A percentile compares a stretch with the other conserved stretches of the same genome.
These are phyloP conservation scores for Amphicarpaea edgeworthii DNA, from an alignment of 306 rosid species.

Conservation along the genomic window DNA sequence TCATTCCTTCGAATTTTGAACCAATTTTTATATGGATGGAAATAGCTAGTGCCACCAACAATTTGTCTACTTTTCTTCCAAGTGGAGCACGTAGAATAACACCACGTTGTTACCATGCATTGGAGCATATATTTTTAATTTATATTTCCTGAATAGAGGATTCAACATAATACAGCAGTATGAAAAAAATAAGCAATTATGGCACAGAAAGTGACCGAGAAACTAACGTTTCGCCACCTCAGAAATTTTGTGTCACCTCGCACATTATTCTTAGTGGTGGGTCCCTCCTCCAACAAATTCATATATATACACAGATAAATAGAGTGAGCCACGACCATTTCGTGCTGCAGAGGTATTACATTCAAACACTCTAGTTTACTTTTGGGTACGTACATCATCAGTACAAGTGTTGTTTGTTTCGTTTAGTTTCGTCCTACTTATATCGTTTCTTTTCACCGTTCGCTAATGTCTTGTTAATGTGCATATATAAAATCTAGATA, in stretches of 20 bases:
- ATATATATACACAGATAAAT: slow-evolving; percentile 10
- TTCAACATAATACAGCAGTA: neutral
- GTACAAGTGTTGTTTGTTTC: too few species aligned
- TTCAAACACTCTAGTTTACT: slow-evolving; percentile 19
- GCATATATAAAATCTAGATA: slow-evolving; percentile 14
- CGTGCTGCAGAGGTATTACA: slow-evolving; percentile 9
- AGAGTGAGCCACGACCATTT: slow-evolving; percentile 22
- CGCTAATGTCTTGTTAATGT: slow-evolving; percentile 22
- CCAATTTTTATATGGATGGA: slow-evolving; percentile 13
- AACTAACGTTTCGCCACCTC: slow-evolving; percentile 41
- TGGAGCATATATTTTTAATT: neutral
- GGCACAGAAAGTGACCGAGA: slow-evolving; percentile 29
- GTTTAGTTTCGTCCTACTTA: slow-evolving; percentile 4
- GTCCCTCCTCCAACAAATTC: slow-evolving; percentile 33
- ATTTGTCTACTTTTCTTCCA: neutral
- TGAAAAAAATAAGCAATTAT: slow-evolving; percentile 25
- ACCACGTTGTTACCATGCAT: neutral
- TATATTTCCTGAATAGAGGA: neutral
- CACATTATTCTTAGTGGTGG: slow-evolving; percentile 48
- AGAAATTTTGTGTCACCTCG: slow-evolving; percentile 43
- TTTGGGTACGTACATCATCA: slow-evolving; percentile 41
- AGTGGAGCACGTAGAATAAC: neutral
- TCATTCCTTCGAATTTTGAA: neutral
- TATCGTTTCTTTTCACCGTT: slow-evolving; percentile 18
- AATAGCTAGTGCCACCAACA: slow-evolving; percentile 6